Conservation (phyloP, 768 basidiomycete species). For the Tulasnella sp. region DNA sequence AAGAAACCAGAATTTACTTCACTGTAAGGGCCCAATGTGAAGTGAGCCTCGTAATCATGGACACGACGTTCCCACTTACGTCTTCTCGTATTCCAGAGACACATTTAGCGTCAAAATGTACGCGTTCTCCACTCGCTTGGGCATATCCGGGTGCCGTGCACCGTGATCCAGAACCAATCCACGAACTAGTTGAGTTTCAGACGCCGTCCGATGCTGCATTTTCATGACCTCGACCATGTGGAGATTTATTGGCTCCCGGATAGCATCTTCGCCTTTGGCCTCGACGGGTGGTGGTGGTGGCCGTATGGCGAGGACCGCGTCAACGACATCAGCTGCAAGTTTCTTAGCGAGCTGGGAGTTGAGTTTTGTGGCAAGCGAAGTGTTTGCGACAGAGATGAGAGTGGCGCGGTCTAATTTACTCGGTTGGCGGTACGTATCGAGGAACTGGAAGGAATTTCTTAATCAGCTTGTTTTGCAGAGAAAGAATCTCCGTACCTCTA, state of each 20-base stretch:
- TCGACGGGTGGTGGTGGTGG: slow-evolving; percentile 48
- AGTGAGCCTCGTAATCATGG: slow-evolving; percentile 7
- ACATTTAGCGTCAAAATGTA: slow-evolving; percentile 95
- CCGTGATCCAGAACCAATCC: slow-evolving; percentile 98
- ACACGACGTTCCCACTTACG: slow-evolving; percentile 52
- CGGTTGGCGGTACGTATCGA: slow-evolving; percentile 82
- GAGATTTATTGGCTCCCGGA: slow-evolving; percentile 88
- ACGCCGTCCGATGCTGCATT: slow-evolving; percentile 98
- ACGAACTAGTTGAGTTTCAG: slow-evolving; percentile 92
- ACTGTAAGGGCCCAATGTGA: slow-evolving; percentile 43
- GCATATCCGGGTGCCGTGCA: slow-evolving; percentile 98
- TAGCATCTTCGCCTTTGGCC: slow-evolving; percentile 63
- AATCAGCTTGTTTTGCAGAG: slow-evolving; percentile 21
- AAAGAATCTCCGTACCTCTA: slow-evolving; percentile 55
- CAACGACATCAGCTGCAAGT: slow-evolving; percentile 88
- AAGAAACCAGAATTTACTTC: slow-evolving; percentile 99
- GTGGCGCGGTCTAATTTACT: slow-evolving; percentile 81
- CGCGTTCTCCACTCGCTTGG: slow-evolving; percentile 94
- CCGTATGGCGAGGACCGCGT: slow-evolving; percentile 87
- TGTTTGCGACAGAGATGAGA: slow-evolving; percentile 87
- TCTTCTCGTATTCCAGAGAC: slow-evolving; percentile 98
- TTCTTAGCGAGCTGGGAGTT: slow-evolving; percentile 75
- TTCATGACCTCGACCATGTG: slow-evolving; percentile 99
- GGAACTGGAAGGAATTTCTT: slow-evolving; percentile 56
- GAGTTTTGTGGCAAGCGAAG: slow-evolving; percentile 94